These are phyloP conservation scores for Neopestalotiopsis rosae DNA, from an alignment of 2,329 filamentous ascomycete species.

Conservation along the genomic window DNA sequence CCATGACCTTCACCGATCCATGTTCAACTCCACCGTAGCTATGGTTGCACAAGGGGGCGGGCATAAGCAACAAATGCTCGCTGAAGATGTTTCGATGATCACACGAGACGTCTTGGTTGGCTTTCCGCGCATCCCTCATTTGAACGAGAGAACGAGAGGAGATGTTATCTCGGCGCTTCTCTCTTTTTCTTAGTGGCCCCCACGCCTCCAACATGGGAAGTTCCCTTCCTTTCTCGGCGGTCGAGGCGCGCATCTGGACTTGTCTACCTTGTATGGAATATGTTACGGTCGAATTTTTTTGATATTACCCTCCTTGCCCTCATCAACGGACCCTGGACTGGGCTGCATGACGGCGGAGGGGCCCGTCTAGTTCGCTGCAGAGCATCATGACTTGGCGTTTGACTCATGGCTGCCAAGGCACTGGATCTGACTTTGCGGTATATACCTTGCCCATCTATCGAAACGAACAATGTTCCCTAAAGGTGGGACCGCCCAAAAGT, in stretches of 20 bases:
- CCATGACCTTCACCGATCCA: conserved; percentile 1
- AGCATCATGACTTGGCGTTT: conserved; percentile 13
- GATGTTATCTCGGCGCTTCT: conserved; percentile 8
- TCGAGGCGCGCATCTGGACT: conserved; percentile 1
- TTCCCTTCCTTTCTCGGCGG: conserved; percentile 9
- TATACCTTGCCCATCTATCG: not conserved
- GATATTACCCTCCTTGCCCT: not conserved
- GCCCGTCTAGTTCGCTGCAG: not conserved
- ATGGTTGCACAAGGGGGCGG: not conserved
- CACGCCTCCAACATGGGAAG: conserved; percentile 6
- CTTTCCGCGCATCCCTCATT: not conserved
- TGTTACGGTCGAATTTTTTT: not conserved
- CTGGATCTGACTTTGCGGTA: not conserved
- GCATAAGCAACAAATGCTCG: not conserved
- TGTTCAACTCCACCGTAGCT: not conserved
- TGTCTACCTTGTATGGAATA: not conserved
- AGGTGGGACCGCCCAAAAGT: not conserved
- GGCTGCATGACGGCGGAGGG: conserved; percentile 9
- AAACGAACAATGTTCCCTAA: not conserved
- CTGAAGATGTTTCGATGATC: not conserved
- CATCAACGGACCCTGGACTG: not conserved
- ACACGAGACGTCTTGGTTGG: not conserved
- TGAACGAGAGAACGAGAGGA: not conserved
- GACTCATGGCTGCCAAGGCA: conserved; percentile 13
- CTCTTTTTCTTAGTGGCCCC: conserved; percentile 10